Percentiles rank a stretch among this genome's conserved stretches.
Conservation (phyloP, 1,139 yeast genomes). For the Candida sojae region DNA sequence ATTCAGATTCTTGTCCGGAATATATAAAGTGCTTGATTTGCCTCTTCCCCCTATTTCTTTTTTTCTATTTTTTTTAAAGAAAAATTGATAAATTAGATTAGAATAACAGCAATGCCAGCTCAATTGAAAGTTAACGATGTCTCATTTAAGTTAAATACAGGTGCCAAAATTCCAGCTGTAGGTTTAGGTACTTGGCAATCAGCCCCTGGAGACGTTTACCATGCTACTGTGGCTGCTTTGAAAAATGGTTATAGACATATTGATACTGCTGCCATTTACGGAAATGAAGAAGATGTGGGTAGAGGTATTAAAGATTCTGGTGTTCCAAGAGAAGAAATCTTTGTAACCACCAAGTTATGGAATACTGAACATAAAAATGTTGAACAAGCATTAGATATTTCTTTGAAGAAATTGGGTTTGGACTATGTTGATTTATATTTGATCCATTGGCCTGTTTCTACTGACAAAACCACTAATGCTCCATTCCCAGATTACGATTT, state of each 20-base stretch:
- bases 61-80: not conserved
- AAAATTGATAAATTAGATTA: not conserved
- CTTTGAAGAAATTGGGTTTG: conserved; percentile 66
- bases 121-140: conserved; percentile 19
- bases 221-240: conserved; percentile 64
- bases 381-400: conserved; percentile 57
- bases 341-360: conserved; percentile 82
- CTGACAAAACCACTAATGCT: conserved; percentile 28
- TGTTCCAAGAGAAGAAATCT: conserved; percentile 68
- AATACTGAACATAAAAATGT: conserved; percentile 64
- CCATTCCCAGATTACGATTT: conserved; percentile 50
- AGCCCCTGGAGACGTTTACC: conserved; percentile 54
- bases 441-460: conserved; percentile 84
- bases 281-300: conserved; percentile 71
- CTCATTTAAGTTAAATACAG: conserved; percentile 56
- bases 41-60: not conserved
- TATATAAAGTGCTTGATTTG: too few species aligned
- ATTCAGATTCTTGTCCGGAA: too few species aligned
- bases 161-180: conserved; percentile 63
- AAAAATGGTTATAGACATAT: conserved; percentile 75
- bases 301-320: conserved; percentile 63
- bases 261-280: conserved; percentile 73
- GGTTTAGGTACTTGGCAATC: conserved; percentile 86
- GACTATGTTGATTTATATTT: conserved; percentile 84
- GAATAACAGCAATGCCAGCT: conserved; percentile 10